A percentile compares a stretch with the other conserved stretches of the same genome.
Conservation (phyloP, 768 basidiomycete species). For the Rhizopogon sp. region DNA sequence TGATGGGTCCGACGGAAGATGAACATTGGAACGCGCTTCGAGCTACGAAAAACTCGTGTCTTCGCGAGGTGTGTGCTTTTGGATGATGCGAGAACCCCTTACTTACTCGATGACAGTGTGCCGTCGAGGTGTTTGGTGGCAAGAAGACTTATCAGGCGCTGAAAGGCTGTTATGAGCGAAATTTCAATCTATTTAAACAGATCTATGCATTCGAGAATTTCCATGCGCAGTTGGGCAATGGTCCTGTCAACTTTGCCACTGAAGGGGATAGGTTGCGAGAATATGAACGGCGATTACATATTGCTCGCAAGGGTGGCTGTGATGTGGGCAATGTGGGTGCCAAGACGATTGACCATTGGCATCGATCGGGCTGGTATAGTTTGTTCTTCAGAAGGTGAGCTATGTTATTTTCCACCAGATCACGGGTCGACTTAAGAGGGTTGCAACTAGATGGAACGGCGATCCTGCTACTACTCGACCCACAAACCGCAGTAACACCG, state of each 20-base stretch:
- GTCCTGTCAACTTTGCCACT: slow-evolving; percentile 36
- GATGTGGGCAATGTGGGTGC: slow-evolving; percentile 73
- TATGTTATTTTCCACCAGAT: slow-evolving; percentile 6
- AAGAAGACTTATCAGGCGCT: slow-evolving; percentile 82
- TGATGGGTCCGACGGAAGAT: slow-evolving; percentile 66
- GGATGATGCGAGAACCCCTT: background rate
- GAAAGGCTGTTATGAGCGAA: slow-evolving; percentile 83
- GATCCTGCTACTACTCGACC: slow-evolving; percentile 58
- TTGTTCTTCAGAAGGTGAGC: slow-evolving; percentile 64
- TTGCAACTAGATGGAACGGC: slow-evolving; percentile 50
- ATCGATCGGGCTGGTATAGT: slow-evolving; percentile 70
- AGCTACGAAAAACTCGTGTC: slow-evolving; percentile 78
- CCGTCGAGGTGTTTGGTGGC: slow-evolving; percentile 61
- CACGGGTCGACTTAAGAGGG: slow-evolving; percentile 9
- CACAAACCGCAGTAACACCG: slow-evolving; percentile 27
- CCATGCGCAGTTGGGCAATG: slow-evolving; percentile 25
- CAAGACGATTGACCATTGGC: slow-evolving; percentile 77
- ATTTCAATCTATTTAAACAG: slow-evolving; percentile 81
- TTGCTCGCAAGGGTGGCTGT: slow-evolving; percentile 58
- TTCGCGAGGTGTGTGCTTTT: slow-evolving; percentile 55
- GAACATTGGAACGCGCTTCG: slow-evolving; percentile 76
- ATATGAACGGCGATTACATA: slow-evolving; percentile 66
- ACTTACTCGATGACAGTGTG: slow-evolving; percentile 44
- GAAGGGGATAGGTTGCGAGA: slow-evolving; percentile 66
- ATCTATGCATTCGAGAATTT: slow-evolving; percentile 68